A percentile compares a stretch with the other conserved stretches of the same genome.
Conservation (phyloP, 176 grass and related monocot species). For the Bonia amplexicaulis region DNA sequence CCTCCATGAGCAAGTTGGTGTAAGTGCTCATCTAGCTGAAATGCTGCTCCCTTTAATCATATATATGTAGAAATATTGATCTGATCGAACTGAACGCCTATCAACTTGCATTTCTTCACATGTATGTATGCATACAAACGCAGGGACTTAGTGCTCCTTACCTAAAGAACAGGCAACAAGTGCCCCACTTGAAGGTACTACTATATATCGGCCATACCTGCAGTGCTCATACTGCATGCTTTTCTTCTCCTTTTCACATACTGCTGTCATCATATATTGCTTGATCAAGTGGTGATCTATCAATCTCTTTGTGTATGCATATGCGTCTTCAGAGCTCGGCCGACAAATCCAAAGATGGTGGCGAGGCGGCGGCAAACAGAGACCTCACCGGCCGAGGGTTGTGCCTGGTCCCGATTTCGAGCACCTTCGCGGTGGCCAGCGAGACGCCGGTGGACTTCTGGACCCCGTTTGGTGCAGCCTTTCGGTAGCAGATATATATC, state of each 20-base stretch:
- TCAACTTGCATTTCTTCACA: background rate
- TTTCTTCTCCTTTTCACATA: background rate
- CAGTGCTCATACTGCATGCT: background rate
- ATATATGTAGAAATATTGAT: background rate
- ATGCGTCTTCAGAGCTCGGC: background rate
- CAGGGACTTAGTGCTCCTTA: slow-evolving; percentile 78
- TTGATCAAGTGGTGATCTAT: background rate
- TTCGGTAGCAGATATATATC: slow-evolving; percentile 37
- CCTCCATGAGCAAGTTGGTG: slow-evolving; percentile 92
- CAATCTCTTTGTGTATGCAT: background rate
- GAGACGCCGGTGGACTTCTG: slow-evolving; percentile 75
- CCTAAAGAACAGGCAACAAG: slow-evolving; percentile 65
- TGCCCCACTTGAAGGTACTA: slow-evolving; percentile 58
- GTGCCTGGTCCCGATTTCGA: slow-evolving; percentile 80
- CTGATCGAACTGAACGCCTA: background rate
- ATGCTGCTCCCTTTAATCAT: slow-evolving; percentile 20
- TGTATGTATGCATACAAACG: background rate
- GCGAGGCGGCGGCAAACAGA: slow-evolving; percentile 27
- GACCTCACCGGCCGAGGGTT: slow-evolving; percentile 65
- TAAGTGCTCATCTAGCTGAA: slow-evolving; percentile 49
- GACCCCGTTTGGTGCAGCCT: slow-evolving; percentile 59
- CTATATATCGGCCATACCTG: background rate
- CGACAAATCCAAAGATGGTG: slow-evolving; percentile 18
- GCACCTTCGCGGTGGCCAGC: slow-evolving; percentile 70
- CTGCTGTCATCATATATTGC: background rate